Percentiles rank a stretch among this genome's conserved stretches.
Conservation (phyloP, 2,329 filamentous ascomycete species). For the Arthrobotrys sphaeroides region DNA sequence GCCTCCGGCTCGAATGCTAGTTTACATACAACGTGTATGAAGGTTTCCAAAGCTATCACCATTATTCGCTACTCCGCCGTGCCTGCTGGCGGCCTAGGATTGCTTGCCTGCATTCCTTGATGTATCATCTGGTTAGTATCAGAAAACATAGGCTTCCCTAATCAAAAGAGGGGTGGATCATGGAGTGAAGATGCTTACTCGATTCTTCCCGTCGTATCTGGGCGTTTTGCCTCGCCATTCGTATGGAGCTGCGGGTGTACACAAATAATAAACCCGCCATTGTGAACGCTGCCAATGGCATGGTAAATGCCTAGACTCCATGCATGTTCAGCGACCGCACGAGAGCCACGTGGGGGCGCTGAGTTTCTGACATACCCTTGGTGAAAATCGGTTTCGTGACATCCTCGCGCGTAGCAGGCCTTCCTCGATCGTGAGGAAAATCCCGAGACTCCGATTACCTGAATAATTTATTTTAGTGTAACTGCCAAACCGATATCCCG, state of each 20-base stretch:
- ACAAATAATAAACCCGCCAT: conserved; percentile 67
- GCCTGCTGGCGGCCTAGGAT: neutral
- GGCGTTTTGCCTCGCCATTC: conserved; percentile 73
- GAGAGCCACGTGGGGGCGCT: neutral
- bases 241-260: conserved; percentile 73
- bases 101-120: neutral
- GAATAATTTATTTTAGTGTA: no score
- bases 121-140: neutral
- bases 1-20: no score
- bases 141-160: neutral
- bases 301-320: conserved; percentile 63
- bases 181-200: neutral
- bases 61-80: neutral
- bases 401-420: neutral
- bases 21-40: neutral
- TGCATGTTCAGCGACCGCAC: neutral
- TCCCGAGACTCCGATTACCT: neutral
- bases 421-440: neutral
- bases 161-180: neutral
- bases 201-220: conserved; percentile 69
- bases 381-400: conserved; percentile 39
- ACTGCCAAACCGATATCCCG: no score
- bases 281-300: conserved; percentile 67
- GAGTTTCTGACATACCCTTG: conserved; percentile 13
- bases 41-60: no score